A percentile compares a stretch with the other conserved stretches of the same genome.
These are phyloP conservation scores for Colletotrichum scovillei DNA, from an alignment of 2,329 filamentous ascomycete genomes.

Conservation along the genomic window DNA sequence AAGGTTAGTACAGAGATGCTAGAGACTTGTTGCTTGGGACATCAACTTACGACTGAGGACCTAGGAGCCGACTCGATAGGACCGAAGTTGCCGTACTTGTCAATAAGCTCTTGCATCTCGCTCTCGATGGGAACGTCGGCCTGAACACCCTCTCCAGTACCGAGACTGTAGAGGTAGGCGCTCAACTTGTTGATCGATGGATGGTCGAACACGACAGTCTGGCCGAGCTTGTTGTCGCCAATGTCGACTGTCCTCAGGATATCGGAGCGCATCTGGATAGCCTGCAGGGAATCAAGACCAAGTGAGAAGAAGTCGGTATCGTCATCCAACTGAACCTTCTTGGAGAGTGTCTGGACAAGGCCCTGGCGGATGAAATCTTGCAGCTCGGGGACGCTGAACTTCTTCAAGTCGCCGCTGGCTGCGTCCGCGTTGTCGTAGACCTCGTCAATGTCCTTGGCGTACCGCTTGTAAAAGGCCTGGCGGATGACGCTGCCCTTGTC, in stretches of 20 bases:
- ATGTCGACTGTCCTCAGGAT: constrained; percentile 64
- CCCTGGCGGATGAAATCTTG: constrained; percentile 47
- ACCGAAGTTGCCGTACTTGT: constrained; percentile 37
- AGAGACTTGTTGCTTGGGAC: too few species aligned
- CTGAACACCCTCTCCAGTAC: constrained; percentile 47
- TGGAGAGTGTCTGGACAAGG: constrained; percentile 41
- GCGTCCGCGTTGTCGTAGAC: constrained; percentile 47
- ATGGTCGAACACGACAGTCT: constrained; percentile 70
- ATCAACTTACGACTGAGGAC: constrained; percentile 13
- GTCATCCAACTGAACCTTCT: constrained; percentile 41
- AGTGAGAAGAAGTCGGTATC: constrained; percentile 68
- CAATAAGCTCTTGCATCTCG: constrained; percentile 41
- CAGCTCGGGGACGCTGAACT: constrained; percentile 43
- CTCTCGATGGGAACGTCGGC: constrained; percentile 42
- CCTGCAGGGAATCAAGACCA: constrained; percentile 69
- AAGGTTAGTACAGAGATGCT: neutral
- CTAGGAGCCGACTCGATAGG: neutral
- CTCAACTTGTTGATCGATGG: constrained; percentile 60
- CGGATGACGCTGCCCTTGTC: constrained; percentile 44
- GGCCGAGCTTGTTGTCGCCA: constrained; percentile 56
- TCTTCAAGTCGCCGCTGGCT: constrained; percentile 31
- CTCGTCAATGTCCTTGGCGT: constrained; percentile 35
- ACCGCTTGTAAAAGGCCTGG: constrained; percentile 39
- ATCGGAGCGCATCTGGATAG: constrained; percentile 64
- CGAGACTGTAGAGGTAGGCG: constrained; percentile 54